phyloP scores from a whole-genome alignment of 1,139 yeast genomes.

The Saccharomycopsis hybrid region DNA sequence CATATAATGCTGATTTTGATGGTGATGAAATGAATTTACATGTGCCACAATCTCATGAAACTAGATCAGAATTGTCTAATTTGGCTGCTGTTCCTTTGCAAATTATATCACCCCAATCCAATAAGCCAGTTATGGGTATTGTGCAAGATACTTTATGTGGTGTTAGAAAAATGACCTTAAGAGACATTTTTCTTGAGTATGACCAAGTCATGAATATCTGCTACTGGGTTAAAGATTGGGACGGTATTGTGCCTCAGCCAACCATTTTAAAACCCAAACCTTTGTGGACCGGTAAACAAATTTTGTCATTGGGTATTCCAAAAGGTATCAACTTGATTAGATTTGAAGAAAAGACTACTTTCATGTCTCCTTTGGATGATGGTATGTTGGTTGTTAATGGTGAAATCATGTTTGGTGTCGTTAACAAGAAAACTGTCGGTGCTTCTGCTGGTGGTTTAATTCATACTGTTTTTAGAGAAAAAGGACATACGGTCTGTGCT shows the following conservation, averaged over 20 bases:
- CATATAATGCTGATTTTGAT: slow-evolving; percentile 99
- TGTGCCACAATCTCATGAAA: slow-evolving; percentile 98
- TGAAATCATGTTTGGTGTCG: slow-evolving; percentile 94
- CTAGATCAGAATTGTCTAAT: slow-evolving; percentile 91
- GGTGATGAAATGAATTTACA: slow-evolving; percentile 99
- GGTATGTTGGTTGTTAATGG: slow-evolving; percentile 94
- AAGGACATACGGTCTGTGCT: slow-evolving; percentile 88
- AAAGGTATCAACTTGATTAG: slow-evolving; percentile 92
- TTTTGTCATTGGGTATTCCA: slow-evolving; percentile 89
- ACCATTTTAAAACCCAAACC: slow-evolving; percentile 94
- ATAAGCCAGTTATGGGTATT: slow-evolving; percentile 99
- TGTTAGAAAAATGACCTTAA: slow-evolving; percentile 86
- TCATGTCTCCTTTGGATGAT: slow-evolving; percentile 76
- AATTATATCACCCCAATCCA: slow-evolving; percentile 96
- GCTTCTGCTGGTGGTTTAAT: slow-evolving; percentile 97
- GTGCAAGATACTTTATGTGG: slow-evolving; percentile 99
- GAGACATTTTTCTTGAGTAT: slow-evolving; percentile 82
- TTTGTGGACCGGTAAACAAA: slow-evolving; percentile 95
- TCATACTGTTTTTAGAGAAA: slow-evolving; percentile 95
- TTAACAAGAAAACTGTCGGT: slow-evolving; percentile 96
- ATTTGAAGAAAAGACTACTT: slow-evolving; percentile 84
- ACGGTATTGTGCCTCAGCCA: slow-evolving; percentile 97
- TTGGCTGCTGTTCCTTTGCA: slow-evolving; percentile 96
- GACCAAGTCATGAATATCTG: slow-evolving; percentile 95
- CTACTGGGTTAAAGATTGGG: slow-evolving; percentile 99